Evolutionary conservation across 2,329 filamentous ascomycete species (phyloP).

Genomic region (Penicillium sp.): DNA sequence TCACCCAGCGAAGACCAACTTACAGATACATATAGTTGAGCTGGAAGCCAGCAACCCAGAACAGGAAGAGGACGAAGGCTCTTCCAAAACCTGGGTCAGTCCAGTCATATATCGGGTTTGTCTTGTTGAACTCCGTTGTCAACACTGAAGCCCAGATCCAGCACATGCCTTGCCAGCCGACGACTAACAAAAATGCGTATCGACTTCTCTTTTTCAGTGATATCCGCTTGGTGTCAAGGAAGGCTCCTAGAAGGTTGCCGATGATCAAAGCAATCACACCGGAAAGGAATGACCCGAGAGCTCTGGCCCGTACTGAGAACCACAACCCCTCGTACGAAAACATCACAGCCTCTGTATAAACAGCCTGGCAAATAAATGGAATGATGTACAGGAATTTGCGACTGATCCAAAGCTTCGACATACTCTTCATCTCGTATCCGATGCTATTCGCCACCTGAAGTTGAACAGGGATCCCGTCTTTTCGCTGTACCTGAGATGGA

Average conservation of each 20-base stretch:
- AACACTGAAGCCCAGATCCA: conserved; percentile 64
- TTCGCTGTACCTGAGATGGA: conserved; percentile 55
- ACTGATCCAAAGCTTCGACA: conserved; percentile 50
- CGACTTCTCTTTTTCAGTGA: conserved; percentile 49
- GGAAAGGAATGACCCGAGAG: conserved; percentile 61
- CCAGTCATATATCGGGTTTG: conserved; percentile 60
- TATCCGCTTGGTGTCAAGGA: conserved; percentile 52
- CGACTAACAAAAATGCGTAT: conserved; percentile 46
- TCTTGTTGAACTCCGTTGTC: conserved; percentile 51
- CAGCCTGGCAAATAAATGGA: conserved; percentile 60
- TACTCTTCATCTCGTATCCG: conserved; percentile 53
- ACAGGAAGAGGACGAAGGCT: conserved; percentile 59
- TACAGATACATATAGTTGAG: conserved; percentile 64
- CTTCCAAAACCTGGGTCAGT: conserved; percentile 53
- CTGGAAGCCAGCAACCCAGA: conserved; percentile 61
- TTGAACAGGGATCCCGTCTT: conserved; percentile 55
- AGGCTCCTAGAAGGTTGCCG: conserved; percentile 59
- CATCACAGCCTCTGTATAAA: conserved; percentile 63
- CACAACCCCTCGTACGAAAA: conserved; percentile 61
- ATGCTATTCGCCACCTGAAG: conserved; percentile 51
- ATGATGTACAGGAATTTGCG: conserved; percentile 57
- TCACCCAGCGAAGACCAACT: conserved; percentile 17
- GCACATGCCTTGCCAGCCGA: conserved; percentile 55
- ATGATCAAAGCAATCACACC: conserved; percentile 57
- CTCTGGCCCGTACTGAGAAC: conserved; percentile 61